Evolutionary conservation across 179 eudicot genomes (phyloP), one percentile per base, ranked within the genome.

Genomic region (Corrigiola litoralis): DNA sequence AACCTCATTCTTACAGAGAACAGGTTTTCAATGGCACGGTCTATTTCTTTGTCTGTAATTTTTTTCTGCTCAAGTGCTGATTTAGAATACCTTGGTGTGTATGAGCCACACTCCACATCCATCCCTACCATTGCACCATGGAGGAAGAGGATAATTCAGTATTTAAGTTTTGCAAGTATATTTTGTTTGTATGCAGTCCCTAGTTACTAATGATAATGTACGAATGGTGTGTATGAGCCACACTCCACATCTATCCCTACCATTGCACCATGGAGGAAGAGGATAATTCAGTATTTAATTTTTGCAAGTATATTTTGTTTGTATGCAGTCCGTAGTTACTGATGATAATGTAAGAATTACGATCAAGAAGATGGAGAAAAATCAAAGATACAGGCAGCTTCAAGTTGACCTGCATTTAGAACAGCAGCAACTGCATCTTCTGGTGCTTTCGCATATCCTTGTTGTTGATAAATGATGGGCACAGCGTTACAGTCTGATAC

Each of bases 221-320:
- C n/a, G n/a, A n/a, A n/a, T 14, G 44, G 68, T 0, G 80, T 80
- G 74, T 72, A 84, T 13, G 79, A 54, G 23, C 90, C 95, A 58
- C 95, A 87, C 42, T 85, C 90, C 75, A 85, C 78, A 65, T 87
- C 88, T 90, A 87, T 77, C 46, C 92, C 92, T 87, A 58, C 16
- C 21, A 23, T 59, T 27, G 23, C 63, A 51, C 16, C 63, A 52
- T 65, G 27, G 38, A 3, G 11, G 18, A 65, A 58, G 52, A 23
- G 40, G 20, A 41, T 5, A n/a, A 34, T 61, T n/a, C 4, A 61
- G 61, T 11, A 44, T 66, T 36, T 18, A 6, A 20, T n/a, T 33
- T 29, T n/a, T 34, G 9, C 36, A 13, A n/a, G n/a, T n/a, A n/a
- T n/a, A n/a, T n/a, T n/a, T n/a, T n/a, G n/a, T n/a, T n/a, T n/a